A percentile compares a stretch with the other conserved stretches of the same genome.
Conservation (phyloP, 192 early-diverging fungal genomes). For the Backusella macrospora region DNA sequence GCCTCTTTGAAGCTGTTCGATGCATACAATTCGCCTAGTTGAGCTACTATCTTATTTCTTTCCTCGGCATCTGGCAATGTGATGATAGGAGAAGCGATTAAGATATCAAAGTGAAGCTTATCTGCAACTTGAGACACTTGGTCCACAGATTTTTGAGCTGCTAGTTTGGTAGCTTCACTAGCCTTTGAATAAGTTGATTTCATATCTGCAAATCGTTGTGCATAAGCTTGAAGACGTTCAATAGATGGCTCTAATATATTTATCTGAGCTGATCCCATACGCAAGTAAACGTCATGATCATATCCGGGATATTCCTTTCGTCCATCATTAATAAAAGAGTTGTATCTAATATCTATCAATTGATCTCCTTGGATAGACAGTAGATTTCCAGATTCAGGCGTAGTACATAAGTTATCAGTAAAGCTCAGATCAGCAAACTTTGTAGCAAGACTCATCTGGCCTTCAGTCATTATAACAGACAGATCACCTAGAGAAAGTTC, state of each 20-base stretch:
- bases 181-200: slow-evolving; percentile 79
- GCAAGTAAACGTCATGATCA: slow-evolving; percentile 62
- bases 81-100: slow-evolving; percentile 72
- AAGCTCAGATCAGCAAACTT: slow-evolving; percentile 72
- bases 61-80: slow-evolving; percentile 57
- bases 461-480: slow-evolving; percentile 56
- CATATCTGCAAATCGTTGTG: slow-evolving; percentile 71
- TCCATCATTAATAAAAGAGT: slow-evolving; percentile 58
- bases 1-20: slow-evolving; percentile 71
- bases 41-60: slow-evolving; percentile 59
- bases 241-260: slow-evolving; percentile 80
- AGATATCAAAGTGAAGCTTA: slow-evolving; percentile 71
- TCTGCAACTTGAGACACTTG: slow-evolving; percentile 67
- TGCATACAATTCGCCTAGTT: slow-evolving; percentile 74
- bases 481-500: slow-evolving; percentile 61
- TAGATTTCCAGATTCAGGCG: slow-evolving; percentile 35
- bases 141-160: slow-evolving; percentile 61
- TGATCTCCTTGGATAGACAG: slow-evolving; percentile 77
- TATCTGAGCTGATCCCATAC: slow-evolving; percentile 64
- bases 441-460: slow-evolving; percentile 63
- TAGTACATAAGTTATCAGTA: slow-evolving; percentile 57
- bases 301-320: slow-evolving; percentile 67
- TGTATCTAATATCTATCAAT: slow-evolving; percentile 71
- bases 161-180: slow-evolving; percentile 70
- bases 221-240: slow-evolving; percentile 54